phyloP scores from a whole-genome alignment of 352 stramenopile species.

The Pilasporangium apinafurcum region DNA sequence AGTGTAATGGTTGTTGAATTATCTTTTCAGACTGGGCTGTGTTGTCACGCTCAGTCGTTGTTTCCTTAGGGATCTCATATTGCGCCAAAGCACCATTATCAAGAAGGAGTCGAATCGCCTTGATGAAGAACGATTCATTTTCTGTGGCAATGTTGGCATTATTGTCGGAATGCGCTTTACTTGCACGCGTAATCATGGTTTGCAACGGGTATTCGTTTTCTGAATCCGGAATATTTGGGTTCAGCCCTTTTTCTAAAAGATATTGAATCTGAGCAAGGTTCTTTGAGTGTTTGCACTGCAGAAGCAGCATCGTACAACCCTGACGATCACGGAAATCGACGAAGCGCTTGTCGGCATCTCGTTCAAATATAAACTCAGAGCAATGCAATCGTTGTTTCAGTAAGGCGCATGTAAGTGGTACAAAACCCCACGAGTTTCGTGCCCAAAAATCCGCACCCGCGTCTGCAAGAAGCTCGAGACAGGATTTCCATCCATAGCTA shows the following conservation, averaged over 20 bases:
- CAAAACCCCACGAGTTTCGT: slow-evolving; percentile 70
- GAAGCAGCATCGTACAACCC: slow-evolving; percentile 72
- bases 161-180: background rate
- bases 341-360: slow-evolving; percentile 45
- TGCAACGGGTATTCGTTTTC: slow-evolving; percentile 61
- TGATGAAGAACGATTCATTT: slow-evolving; percentile 25
- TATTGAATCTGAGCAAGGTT: slow-evolving; percentile 60
- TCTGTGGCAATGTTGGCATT: slow-evolving; percentile 8
- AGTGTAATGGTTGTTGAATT: slow-evolving; percentile 53
- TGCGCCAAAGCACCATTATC: slow-evolving; percentile 34
- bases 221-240: slow-evolving; percentile 60
- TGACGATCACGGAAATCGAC: slow-evolving; percentile 71
- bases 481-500: slow-evolving; percentile 70
- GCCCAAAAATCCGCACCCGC: slow-evolving; percentile 59
- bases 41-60: slow-evolving; percentile 3
- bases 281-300: slow-evolving; percentile 72
- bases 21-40: too few species aligned
- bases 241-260: slow-evolving; percentile 57
- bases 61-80: slow-evolving; percentile 29
- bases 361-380: slow-evolving; percentile 60
- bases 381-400: slow-evolving; percentile 51
- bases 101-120: slow-evolving; percentile 45
- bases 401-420: slow-evolving; percentile 60
- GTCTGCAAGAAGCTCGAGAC: slow-evolving; percentile 44
- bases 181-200: slow-evolving; percentile 35